These are phyloP conservation scores for Tremella yokohamensis DNA, from an alignment of 768 basidiomycete species.

Conservation along the genomic window DNA sequence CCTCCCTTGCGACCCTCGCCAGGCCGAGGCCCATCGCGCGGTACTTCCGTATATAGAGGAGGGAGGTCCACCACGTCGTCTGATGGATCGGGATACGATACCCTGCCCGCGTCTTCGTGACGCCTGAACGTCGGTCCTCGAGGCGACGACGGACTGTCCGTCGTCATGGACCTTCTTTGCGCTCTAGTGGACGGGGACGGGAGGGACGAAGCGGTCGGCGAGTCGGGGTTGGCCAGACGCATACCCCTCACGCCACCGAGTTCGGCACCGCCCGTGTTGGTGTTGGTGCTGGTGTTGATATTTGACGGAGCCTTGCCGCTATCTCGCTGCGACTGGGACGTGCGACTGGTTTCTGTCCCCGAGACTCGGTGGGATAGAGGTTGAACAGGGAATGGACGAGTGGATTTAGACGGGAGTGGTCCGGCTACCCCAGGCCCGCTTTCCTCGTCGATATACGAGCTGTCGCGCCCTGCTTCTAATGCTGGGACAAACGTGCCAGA, in stretches of 20 bases:
- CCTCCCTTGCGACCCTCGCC: too few species aligned
- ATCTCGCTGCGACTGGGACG: neutral
- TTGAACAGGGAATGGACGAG: neutral
- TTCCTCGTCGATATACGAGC: neutral
- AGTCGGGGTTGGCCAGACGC: conserved; percentile 4
- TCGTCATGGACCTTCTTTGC: neutral
- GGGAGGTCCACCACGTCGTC: conserved; percentile 42
- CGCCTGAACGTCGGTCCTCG: conserved; percentile 4
- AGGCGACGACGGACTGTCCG: neutral
- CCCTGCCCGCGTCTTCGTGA: conserved; percentile 7
- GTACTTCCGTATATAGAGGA: conserved; percentile 43
- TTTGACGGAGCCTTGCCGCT: neutral
- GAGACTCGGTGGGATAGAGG: neutral
- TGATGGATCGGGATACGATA: neutral
- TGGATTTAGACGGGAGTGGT: conserved; percentile 26
- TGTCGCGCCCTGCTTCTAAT: too few species aligned
- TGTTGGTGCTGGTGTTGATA: neutral
- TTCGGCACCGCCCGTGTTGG: neutral
- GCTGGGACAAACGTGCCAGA: too few species aligned
- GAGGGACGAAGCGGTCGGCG: neutral
- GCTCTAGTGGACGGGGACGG: neutral
- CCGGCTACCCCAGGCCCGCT: conserved; percentile 19
- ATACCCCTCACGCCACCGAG: neutral
- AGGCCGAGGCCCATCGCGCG: conserved; percentile 4
- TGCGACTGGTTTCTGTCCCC: neutral